These are phyloP conservation scores for Thermothielavioides terrestris DNA, from an alignment of 495 filamentous ascomycete species.

Conservation along the genomic window DNA sequence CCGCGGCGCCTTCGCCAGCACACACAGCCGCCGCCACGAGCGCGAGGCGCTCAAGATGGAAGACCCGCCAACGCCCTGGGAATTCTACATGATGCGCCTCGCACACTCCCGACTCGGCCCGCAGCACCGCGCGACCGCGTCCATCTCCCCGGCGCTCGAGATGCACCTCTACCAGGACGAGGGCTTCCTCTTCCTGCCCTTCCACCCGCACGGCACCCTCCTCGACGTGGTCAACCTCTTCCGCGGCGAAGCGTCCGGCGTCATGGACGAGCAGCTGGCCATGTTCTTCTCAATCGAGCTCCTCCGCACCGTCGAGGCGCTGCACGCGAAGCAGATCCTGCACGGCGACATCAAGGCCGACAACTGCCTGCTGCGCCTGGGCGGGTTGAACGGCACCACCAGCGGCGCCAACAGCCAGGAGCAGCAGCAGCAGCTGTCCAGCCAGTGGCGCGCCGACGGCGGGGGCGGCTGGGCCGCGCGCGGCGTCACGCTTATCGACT, in stretches of 20 bases:
- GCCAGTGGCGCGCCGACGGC: conserved; percentile 63
- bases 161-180: conserved; percentile 84
- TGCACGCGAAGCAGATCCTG: conserved; percentile 70
- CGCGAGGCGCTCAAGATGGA: conserved; percentile 93
- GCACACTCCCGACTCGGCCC: conserved; percentile 64
- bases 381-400: conserved; percentile 34
- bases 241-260: conserved; percentile 56
- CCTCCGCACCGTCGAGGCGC: conserved; percentile 76
- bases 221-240: conserved; percentile 87
- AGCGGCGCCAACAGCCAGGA: neutral
- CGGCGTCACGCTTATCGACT: conserved; percentile 83
- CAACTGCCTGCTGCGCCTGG: conserved; percentile 82
- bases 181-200: conserved; percentile 76
- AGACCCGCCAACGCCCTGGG: conserved; percentile 75
- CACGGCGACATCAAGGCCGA: conserved; percentile 95
- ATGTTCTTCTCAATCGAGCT: conserved; percentile 97
- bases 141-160: conserved; percentile 72
- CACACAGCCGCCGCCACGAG: conserved; percentile 36
- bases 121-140: conserved; percentile 57
- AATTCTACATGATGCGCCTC: conserved; percentile 90
- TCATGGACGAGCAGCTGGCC: conserved; percentile 76
- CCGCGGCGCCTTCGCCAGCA: conserved; percentile 40
- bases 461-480: conserved; percentile 68
- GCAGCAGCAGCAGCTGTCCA: conserved; percentile 15
- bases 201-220: conserved; percentile 80